Evolutionary conservation across 192 early-diverging fungal genomes (phyloP), one percentile per base, ranked within the genome.

Genomic region (Thoreauomyces humboldtii): DNA sequence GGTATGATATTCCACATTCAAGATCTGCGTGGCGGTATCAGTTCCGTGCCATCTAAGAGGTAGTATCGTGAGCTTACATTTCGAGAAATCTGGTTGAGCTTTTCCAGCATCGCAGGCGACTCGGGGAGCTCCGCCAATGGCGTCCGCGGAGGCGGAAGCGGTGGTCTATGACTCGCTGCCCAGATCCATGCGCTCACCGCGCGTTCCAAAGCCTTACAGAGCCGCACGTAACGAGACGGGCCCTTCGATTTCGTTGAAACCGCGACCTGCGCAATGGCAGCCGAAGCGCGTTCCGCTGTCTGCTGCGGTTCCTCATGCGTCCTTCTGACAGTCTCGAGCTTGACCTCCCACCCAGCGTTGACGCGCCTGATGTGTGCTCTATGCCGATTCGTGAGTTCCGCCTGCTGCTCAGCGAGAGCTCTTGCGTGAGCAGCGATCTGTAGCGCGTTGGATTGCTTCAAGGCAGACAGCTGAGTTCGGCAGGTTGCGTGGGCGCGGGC

Each of bases 111-210:
- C 32, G 50, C 50, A 4, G 50, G 50, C 24, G 50, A 29, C 15
- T 24, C 27, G 15, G 50, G 6, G 27, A 29, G 21, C 29, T 6
- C 17, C 4, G 27, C 15, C 6, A 31, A 7, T 28, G 50, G 15
- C 4, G 50, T 15, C 32, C 29, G 2, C 27, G 5, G 25, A 14
- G 38, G 9, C n/a, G 38, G 38, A n/a, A n/a, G 25, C 27, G 14
- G 27, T 29, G 50, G 50, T 52, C 17, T 24, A 52, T 52, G 50
- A 6, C 15, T 15, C 5, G 50, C 50, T 6, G 25, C 29, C 50
- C 50, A 52, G 4, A 52, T 29, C 50, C 50, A 52, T 3, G 50
- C 50, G 27, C 27, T 29, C 25, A 52, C 50, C 15, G 50, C 50
- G 7, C 50, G 50, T 28, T 52, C 50, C 50, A 52, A 31, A 24